Percentiles rank a stretch among this genome's conserved stretches.
Conservation (phyloP, 2,329 filamentous ascomycete species). For the Chrysosporium queenslandicum region DNA sequence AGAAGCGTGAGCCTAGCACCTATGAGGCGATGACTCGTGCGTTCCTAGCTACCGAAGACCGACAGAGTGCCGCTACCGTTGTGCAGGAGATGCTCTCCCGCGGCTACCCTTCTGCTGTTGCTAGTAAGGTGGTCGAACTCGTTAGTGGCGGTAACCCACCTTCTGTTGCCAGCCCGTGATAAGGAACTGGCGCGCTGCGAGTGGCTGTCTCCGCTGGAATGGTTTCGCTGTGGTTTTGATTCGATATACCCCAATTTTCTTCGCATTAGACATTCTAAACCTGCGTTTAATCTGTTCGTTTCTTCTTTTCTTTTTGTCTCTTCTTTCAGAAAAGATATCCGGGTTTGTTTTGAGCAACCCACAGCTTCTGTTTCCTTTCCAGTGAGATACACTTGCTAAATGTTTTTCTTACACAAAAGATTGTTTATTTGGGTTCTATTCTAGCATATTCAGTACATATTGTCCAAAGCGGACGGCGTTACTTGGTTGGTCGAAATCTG, state of each 20-base stretch:
- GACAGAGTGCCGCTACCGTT: conserved; percentile 62
- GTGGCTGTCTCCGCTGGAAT: conserved; percentile 5
- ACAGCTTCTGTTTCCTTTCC: conserved; percentile 6
- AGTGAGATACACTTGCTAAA: conserved; percentile 1
- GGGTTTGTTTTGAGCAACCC: conserved; percentile 8
- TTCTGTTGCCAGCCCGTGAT: neutral
- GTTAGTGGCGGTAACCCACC: conserved; percentile 44
- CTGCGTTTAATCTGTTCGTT: neutral
- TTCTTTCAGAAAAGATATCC: conserved; percentile 9
- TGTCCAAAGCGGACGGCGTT: conserved; percentile 9
- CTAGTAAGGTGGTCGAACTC: conserved; percentile 86
- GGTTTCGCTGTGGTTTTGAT: conserved; percentile 6
- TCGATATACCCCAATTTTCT: conserved; percentile 9
- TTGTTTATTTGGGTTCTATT: neutral
- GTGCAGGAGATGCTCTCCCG: conserved; percentile 84
- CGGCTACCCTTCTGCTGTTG: conserved; percentile 83
- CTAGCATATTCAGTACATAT: neutral
- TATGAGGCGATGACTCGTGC: conserved; percentile 98
- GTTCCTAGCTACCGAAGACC: conserved; percentile 73
- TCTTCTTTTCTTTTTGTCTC: neutral
- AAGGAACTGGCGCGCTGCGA: neutral
- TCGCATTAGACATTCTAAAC: neutral
- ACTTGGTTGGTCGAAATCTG: neutral
- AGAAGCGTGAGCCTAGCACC: conserved; percentile 86
- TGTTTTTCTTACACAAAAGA: conserved; percentile 5